Conservation (phyloP, 2,329 filamentous ascomycete species). For the Clarireedia homoeocarpa region DNA sequence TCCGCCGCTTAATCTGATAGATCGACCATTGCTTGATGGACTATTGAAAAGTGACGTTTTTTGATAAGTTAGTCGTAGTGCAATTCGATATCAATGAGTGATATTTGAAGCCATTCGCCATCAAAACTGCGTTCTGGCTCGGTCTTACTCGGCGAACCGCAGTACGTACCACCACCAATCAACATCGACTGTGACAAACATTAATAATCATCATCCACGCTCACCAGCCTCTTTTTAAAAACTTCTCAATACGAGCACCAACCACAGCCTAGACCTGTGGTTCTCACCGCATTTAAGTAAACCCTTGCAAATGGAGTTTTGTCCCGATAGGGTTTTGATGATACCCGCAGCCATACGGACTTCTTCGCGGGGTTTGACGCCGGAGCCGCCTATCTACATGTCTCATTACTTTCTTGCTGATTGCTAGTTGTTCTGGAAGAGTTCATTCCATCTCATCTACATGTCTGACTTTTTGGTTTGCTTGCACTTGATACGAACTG, state of each 20-base stretch:
- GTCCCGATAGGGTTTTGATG: background rate
- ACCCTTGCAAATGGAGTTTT: background rate
- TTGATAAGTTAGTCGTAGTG: too few relatives aligned
- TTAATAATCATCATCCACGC: background rate
- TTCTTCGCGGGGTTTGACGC: constrained; percentile 1
- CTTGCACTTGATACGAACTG: too few relatives aligned
- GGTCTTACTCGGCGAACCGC: constrained; percentile 6
- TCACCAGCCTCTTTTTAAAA: constrained; percentile 6
- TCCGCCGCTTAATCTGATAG: too few relatives aligned
- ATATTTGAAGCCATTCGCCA: too few relatives aligned
- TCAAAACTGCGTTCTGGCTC: background rate
- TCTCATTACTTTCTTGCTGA: too few relatives aligned
- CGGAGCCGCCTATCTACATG: background rate
- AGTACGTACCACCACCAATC: constrained; percentile 3
- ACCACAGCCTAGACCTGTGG: constrained; percentile 2
- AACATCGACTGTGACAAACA: background rate
- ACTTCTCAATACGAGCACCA: background rate
- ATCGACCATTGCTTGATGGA: too few relatives aligned
- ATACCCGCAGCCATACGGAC: background rate
- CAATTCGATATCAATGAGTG: too few relatives aligned
- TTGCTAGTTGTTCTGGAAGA: background rate
- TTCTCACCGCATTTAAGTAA: constrained; percentile 7
- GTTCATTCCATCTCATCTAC: background rate
- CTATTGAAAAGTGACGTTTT: too few relatives aligned
- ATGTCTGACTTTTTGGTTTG: background rate